Evolutionary conservation across 129 eudicot genomes (phyloP), one percentile per base, ranked within the genome.

Genomic region (Pulicaria dysenterica): DNA sequence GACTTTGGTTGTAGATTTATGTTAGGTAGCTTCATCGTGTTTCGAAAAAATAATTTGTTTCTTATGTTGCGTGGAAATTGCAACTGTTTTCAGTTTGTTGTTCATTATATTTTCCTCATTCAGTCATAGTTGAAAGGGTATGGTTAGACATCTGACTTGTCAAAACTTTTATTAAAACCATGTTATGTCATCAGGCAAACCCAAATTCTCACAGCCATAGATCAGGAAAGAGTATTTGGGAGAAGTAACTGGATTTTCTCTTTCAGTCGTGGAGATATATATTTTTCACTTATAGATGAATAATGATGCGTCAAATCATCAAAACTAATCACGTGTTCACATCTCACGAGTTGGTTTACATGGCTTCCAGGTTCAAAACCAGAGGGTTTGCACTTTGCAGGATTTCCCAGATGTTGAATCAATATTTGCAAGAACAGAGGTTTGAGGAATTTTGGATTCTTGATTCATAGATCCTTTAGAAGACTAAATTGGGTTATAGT

Each of bases 301-400:
- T 8, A 53, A 64, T 6, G 40, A 11, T 62, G 58, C 6, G 59
- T 24, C 24, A 34, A 37, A 37, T 16, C 13, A 39, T 74, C 8
- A 40, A 46, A 73, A 48, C 63, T 51, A 24, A 24, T 46, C 14
- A 44, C 11, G 8, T 10, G 2, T 36, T 59, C 40, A 11, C 67
- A 37, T 17, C 38, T 65, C 42, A 58, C 68, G 13, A 67, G 14
- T 72, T 10, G 41, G 41, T 58, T 72, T 55, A 19, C 69, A 69
- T 75, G 76, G 3, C 38, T 67, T 72, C 67, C 80, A 86, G 91
- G 88, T 81, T 66, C 73, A 72, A 55, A 44, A 72, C 54, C 74
- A 67, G 38, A 61, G 83, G 53, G 69, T 53, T 49, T 70, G 54
- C 72, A 67, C 64, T 53, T 49, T 70, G 54, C 72, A 67, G 75